A percentile compares a stretch with the other conserved stretches of the same genome.
Conservation (phyloP, 441 rosid genomes). For the Erysimum cheiri region DNA sequence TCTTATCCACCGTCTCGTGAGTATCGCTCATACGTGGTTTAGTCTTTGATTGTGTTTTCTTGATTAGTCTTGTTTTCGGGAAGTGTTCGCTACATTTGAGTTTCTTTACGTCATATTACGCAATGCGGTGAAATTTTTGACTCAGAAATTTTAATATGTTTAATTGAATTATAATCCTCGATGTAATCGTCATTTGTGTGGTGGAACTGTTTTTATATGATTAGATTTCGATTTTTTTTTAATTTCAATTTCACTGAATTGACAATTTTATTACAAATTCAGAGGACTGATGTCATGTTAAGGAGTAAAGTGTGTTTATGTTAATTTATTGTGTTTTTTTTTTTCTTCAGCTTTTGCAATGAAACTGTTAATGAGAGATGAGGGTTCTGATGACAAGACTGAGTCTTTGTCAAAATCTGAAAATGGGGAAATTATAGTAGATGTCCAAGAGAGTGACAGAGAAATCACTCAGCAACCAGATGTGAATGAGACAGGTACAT, state of each 20-base stretch:
- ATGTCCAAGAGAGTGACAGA: conserved; percentile 42
- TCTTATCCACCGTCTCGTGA: conserved; percentile 89
- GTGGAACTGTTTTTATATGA: not conserved
- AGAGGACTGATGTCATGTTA: no score
- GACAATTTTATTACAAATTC: conserved; percentile 2
- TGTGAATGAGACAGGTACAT: conserved; percentile 48
- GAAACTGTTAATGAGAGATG: conserved; percentile 61
- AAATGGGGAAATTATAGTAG: conserved; percentile 40
- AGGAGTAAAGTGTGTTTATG: not conserved
- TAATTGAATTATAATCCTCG: not conserved
- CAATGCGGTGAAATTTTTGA: no score
- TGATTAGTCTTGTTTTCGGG: not conserved
- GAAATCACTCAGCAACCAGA: conserved; percentile 35
- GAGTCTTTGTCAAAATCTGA: conserved; percentile 52
- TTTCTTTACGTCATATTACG: conserved; percentile 33
- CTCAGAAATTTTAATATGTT: no score
- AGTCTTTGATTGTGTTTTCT: not conserved
- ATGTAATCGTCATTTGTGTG: not conserved
- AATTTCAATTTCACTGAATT: not conserved
- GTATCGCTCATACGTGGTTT: conserved; percentile 23
- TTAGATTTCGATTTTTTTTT: not conserved
- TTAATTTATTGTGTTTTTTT: not conserved
- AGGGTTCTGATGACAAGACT: conserved; percentile 50
- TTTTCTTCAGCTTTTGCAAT: conserved; percentile 65
- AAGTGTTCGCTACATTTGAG: not conserved